Percentiles rank a stretch among this genome's conserved stretches.
Conservation (phyloP, 768 basidiomycete genomes). For the Podaxis sp. region DNA sequence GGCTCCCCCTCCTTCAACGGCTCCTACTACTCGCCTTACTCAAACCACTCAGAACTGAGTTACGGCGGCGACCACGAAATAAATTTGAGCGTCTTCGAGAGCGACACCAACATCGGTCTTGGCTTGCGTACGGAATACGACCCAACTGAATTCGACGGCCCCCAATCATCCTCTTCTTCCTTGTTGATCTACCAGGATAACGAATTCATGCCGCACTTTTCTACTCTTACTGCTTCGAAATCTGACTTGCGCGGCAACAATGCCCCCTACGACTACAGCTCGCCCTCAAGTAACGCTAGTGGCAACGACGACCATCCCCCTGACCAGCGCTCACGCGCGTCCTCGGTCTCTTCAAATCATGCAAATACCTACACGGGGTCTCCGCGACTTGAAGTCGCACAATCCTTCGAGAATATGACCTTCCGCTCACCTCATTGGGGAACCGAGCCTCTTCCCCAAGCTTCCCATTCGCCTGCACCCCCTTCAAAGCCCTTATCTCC, state of each 20-base stretch:
- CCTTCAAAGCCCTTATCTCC: conserved; percentile 61
- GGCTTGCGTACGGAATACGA: conserved; percentile 53
- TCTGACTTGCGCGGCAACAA: conserved; percentile 22
- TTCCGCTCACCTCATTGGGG: conserved; percentile 65
- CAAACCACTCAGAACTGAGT: conserved; percentile 62
- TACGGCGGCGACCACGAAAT: conserved; percentile 44
- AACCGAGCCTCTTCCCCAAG: conserved; percentile 39
- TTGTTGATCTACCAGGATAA: conserved; percentile 58
- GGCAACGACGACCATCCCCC: conserved; percentile 35
- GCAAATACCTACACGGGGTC: conserved; percentile 38
- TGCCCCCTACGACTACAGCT: conserved; percentile 54
- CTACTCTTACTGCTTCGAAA: conserved; percentile 14
- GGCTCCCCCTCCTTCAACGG: conserved; percentile 26
- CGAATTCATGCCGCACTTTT: conserved; percentile 37
- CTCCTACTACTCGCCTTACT: conserved; percentile 70
- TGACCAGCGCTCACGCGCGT: conserved; percentile 53
- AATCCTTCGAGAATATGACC: conserved; percentile 56
- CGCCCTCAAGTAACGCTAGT: conserved; percentile 55
- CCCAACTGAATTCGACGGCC: conserved; percentile 67
- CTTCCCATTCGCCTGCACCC: conserved; percentile 14
- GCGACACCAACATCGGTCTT: conserved; percentile 32
- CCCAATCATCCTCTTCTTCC: conserved; percentile 34
- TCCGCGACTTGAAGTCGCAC: conserved; percentile 53
- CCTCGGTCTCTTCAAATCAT: conserved; percentile 61
- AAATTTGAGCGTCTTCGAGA: conserved; percentile 44